Evolutionary conservation across 768 basidiomycete species (phyloP), one percentile per base, ranked within the genome.

Genomic region (Galerina marginata): DNA sequence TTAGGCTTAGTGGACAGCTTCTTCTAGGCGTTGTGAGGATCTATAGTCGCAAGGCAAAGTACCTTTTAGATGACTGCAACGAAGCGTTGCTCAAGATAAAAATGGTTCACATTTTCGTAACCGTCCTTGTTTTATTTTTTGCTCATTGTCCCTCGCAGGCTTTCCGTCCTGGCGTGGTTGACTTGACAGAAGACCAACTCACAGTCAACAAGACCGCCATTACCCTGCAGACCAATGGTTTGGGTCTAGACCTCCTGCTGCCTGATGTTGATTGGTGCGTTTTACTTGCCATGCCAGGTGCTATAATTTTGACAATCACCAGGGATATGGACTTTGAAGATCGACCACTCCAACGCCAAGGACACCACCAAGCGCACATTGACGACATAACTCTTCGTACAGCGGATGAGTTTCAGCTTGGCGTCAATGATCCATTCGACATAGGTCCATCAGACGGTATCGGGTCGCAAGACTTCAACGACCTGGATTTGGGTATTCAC

Each of bases 21-120:
- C 85, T 99, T 56, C 86, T 99, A 44, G 97, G 97, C 66, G 96
- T 99, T 47, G 95, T 96, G 55, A 86, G 97, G 57, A 99, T 99
- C 70, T 99, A 99, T 75, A 95, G 94, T 69, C 84, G 96, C 45
- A 99, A 99, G 74, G 95, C 96, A 15, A 97, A 98, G 71, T 99
- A 99, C 74, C 84, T 99, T 3, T 78, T 98, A 63, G 97, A 99
- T 69, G 97, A 99, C 71, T 98, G 96, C 71, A 97, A 97, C 61
- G 97, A 99, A 73, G 95, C 96, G 0, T 77, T 99, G 45, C 79
- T 96, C 40, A 95, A 95, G 74, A 96, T 98, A 49, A 96, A 96
- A 75, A 92, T 97, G 90, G 96, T 94, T 54, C 23, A 70, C 52
- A 10, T n/a, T n/a, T 4, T 14, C 25, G 6, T 10, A 36, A 26